Percentiles rank a stretch among this genome's conserved stretches.
Evolutionary conservation across 2,329 filamentous ascomycete genomes (phyloP).

Genomic region (Dactylellina haptotyla): DNA sequence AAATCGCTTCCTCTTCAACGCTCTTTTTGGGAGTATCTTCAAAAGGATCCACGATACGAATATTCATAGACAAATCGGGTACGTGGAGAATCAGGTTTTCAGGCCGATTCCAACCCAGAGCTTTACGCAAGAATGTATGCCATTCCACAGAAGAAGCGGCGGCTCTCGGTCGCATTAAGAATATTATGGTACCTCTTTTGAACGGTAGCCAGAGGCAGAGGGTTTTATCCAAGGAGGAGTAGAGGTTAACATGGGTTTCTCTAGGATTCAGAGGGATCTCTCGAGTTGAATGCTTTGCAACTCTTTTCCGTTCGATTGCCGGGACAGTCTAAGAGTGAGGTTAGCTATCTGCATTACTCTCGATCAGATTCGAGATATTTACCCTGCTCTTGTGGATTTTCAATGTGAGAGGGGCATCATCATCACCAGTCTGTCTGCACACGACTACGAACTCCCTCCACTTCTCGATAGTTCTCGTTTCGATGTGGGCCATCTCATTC

Average conservation of each 20-base stretch:
- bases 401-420: conserved; percentile 68
- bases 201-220: conserved; percentile 71
- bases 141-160: conserved; percentile 73
- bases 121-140: conserved; percentile 73
- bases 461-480: conserved; percentile 70
- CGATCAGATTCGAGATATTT: neutral
- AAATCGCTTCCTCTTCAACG: conserved; percentile 62
- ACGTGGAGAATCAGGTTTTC: conserved; percentile 70
- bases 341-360: conserved; percentile 9
- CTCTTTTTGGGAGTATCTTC: conserved; percentile 61
- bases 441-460: conserved; percentile 74
- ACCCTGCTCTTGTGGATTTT: conserved; percentile 72
- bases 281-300: conserved; percentile 68
- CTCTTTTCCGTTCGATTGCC: conserved; percentile 67
- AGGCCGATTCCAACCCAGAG: conserved; percentile 70
- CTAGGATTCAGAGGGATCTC: conserved; percentile 69
- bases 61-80: conserved; percentile 70
- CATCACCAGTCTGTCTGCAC: conserved; percentile 69
- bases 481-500: conserved; percentile 70
- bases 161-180: conserved; percentile 71
- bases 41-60: conserved; percentile 71
- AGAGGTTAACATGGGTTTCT: conserved; percentile 70
- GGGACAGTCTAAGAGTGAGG: conserved; percentile 63
- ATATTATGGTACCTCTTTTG: conserved; percentile 68
- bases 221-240: conserved; percentile 74